Conservation (phyloP, 2,329 filamentous ascomycete genomes). For the Periconia sp. region DNA sequence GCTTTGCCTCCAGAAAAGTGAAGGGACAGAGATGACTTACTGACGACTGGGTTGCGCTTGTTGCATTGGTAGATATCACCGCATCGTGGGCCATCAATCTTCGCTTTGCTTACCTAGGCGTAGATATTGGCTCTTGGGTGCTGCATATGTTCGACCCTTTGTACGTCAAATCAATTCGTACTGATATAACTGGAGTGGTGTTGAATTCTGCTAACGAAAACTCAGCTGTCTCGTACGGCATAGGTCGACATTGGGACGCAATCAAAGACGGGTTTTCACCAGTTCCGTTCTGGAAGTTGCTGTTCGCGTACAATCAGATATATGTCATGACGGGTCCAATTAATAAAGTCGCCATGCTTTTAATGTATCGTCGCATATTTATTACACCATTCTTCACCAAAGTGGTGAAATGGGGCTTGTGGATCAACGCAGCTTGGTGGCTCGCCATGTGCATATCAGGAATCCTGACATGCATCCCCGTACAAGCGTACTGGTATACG, state of each 20-base stretch:
- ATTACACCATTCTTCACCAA: slow-evolving; percentile 2
- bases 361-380: slow-evolving; percentile 4
- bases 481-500: slow-evolving; percentile 1
- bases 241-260: slow-evolving; percentile 1
- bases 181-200: too few relatives aligned
- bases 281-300: slow-evolving; percentile 2
- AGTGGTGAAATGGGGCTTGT: background rate
- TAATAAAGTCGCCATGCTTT: slow-evolving; percentile 2
- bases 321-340: slow-evolving; percentile 4
- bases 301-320: slow-evolving; percentile 4
- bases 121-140: slow-evolving; percentile 4
- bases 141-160: slow-evolving; percentile 2
- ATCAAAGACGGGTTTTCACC: background rate
- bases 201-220: background rate
- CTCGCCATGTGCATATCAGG: slow-evolving; percentile 1
- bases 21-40: slow-evolving; percentile 2
- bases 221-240: background rate
- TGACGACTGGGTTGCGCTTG: slow-evolving; percentile 2
- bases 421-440: slow-evolving; percentile 1
- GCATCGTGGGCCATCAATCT: background rate
- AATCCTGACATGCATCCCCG: slow-evolving; percentile 1
- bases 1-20: slow-evolving; percentile 2
- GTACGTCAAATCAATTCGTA: background rate
- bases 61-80: background rate
- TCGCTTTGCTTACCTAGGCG: background rate